Evolutionary conservation across 345 rosid genomes (phyloP).

Genomic region (Lumnitzera littorea): DNA sequence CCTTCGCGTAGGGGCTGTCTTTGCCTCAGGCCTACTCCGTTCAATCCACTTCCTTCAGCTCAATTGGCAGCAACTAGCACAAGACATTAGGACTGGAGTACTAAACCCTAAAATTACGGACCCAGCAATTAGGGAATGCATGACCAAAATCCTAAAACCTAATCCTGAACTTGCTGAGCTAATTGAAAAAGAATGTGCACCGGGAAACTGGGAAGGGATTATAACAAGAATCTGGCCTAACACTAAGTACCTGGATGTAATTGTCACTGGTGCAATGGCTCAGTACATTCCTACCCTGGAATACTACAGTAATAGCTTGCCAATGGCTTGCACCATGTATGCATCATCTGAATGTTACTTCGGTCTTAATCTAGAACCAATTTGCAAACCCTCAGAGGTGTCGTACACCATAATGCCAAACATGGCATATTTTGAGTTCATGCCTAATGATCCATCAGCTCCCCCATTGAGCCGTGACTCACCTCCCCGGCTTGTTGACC

Average conservation of each 20-base stretch:
- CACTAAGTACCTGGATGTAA: conserved; percentile 33
- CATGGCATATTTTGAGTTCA: conserved; percentile 38
- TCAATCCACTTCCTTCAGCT: conserved; percentile 34
- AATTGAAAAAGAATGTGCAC: conserved; percentile 16
- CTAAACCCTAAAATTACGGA: conserved; percentile 23
- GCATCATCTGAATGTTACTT: conserved; percentile 41
- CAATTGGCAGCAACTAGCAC: conserved; percentile 23
- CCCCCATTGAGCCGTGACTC: conserved; percentile 12
- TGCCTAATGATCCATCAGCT: conserved; percentile 15
- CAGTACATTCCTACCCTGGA: conserved; percentile 37
- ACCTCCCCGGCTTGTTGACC: conserved; percentile 23
- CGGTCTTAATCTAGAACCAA: conserved; percentile 29
- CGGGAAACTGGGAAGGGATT: conserved; percentile 28
- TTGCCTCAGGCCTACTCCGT: conserved; percentile 35
- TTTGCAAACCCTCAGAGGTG: conserved; percentile 32
- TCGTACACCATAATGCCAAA: conserved; percentile 39
- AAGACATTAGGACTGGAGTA: conserved; percentile 21
- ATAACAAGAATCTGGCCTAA: conserved; percentile 33
- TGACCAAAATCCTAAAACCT: conserved; percentile 19
- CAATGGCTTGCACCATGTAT: conserved; percentile 35
- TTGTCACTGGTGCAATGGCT: conserved; percentile 41
- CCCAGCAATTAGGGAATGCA: conserved; percentile 14
- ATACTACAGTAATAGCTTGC: conserved; percentile 26
- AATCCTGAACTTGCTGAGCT: conserved; percentile 20
- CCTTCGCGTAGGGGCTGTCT: conserved; percentile 33